Base-by-base conservation (phyloP, 495 filamentous ascomycete species). In the Lophiotrema nucula region DNA sequence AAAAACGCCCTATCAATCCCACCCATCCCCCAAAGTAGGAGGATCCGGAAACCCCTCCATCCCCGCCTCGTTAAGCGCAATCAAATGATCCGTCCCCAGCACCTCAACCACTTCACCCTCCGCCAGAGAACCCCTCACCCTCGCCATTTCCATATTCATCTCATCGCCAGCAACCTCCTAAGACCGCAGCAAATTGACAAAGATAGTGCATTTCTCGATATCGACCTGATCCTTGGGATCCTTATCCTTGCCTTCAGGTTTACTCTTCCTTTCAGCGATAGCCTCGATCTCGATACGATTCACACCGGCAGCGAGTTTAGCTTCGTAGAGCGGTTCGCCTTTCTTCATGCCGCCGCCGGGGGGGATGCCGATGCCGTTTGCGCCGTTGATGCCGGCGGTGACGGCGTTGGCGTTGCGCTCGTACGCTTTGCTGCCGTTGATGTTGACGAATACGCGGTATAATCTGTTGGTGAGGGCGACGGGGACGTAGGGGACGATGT, bases 401-500 rank as follows among this genome's bases (percentile, higher is more conserved):
- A 60, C 51, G 5, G 54, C 62, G 25, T 25, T 18, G 39, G 67
- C 47, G 45, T 62, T 60, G 16, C 61, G 61, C 41, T 66, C 67
- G 46, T 38, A 48, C 26, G 69, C 23, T 16, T 66, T 46, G 21
- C 47, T 61, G 28, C 65, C 63, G 47, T 75, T 81, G 47, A 78
- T 71, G 1, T 77, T 72, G 42, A 89, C 84, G 62, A 88, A 83
- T 38, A 87, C 60, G 59, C 83, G 87, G 65, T 81, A 80, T 53
- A 83, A 78, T 45, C 86, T 80, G 45, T 80, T 74, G 22, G 79
- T 73, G 15, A 83, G 78, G 27, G 75, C 75, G 19, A 78, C 55
- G 1, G 81, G 77, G 27, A 92, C 69, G 6, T 76, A 78, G 0
- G 86, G 85, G 23, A 76, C 75, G 43, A 92, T 76, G 51, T 88